A percentile compares a stretch with the other conserved stretches of the same genome.
Evolutionary conservation across 495 filamentous ascomycete genomes (phyloP).

Genomic region (Lepraria neglecta): DNA sequence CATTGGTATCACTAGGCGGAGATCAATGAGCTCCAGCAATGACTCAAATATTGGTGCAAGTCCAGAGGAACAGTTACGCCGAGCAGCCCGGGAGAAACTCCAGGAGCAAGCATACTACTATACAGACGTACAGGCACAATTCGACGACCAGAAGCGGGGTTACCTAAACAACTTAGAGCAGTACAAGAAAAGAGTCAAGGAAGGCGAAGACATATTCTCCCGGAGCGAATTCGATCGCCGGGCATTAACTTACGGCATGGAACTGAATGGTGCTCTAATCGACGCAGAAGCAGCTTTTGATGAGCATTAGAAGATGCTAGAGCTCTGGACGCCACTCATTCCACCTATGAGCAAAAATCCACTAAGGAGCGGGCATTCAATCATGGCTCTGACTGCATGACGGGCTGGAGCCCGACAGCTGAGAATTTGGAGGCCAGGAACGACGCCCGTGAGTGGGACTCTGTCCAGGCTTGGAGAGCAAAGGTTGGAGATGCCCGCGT

Average conservation of each 20-base stretch:
- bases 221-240: constrained; percentile 8
- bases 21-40: neutral
- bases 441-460: neutral
- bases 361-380: too few species aligned
- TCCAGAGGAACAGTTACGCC: neutral
- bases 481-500: neutral
- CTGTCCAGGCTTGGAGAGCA: neutral
- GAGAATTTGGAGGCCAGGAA: neutral
- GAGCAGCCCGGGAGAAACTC: constrained; percentile 12
- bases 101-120: neutral
- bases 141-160: neutral
- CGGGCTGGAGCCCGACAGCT: too few species aligned
- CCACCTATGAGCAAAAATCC: neutral
- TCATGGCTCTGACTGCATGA: neutral
- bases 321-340: neutral
- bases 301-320: neutral
- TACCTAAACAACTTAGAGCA: neutral
- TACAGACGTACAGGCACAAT: neutral
- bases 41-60: neutral
- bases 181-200: neutral
- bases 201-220: neutral
- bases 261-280: neutral
- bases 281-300: constrained; percentile 7
- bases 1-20: neutral
- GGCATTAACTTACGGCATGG: neutral